A percentile compares a stretch with the other conserved stretches of the same genome.
Conservation (phyloP, 495 filamentous ascomycete genomes). For the Neurospora sp. region DNA sequence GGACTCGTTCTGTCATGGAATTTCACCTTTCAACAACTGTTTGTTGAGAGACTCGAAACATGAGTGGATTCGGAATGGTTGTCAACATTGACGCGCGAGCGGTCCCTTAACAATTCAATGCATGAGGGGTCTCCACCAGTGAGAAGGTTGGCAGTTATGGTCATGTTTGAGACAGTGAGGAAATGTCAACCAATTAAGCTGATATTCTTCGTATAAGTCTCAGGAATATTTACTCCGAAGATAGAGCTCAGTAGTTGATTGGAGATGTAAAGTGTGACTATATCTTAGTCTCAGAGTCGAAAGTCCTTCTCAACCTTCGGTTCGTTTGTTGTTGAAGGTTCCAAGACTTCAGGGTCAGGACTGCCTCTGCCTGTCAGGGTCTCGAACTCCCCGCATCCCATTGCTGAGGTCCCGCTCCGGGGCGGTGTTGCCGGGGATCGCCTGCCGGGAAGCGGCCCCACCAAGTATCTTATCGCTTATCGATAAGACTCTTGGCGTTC, state of each 20-base stretch:
- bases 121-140: neutral
- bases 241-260: neutral
- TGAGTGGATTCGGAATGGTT: neutral
- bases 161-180: neutral
- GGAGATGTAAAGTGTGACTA: neutral
- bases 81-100: neutral
- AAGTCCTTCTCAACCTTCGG: neutral
- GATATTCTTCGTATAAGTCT: neutral
- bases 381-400: neutral
- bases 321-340: neutral
- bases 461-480: slow-evolving; percentile 7
- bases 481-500: slow-evolving; percentile 11
- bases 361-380: neutral
- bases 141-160: neutral
- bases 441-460: slow-evolving; percentile 3
- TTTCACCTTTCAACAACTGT: neutral
- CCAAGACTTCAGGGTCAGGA: neutral
- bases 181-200: neutral
- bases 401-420: neutral
- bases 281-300: neutral
- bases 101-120: neutral
- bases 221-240: neutral
- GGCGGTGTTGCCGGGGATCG: neutral
- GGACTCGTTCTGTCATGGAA: neutral
- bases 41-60: neutral